Evolutionary conservation across 768 basidiomycete genomes (phyloP), one percentile per base, ranked within the genome.

Genomic region (Termitomyces sp.): DNA sequence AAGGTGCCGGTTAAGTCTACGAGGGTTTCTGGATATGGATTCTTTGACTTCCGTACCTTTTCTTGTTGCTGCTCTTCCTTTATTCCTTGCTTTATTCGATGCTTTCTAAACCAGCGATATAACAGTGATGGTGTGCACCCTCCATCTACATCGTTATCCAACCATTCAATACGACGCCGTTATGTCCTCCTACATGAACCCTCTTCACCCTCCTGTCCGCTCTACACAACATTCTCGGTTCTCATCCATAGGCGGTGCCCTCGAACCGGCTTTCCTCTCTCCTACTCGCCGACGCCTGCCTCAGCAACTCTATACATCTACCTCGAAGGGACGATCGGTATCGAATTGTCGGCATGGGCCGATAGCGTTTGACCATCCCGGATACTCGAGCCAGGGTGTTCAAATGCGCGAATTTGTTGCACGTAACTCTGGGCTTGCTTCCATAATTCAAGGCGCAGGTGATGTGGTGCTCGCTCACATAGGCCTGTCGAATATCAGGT

Each of bases 331-430:
- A 67, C 62, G 51, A 25, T 40, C 18, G 35, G 39, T 56, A 51
- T 54, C 64, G 16, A 63, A 65, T 5, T 7, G 25, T n/a, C 23
- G 15, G 15, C 64, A 70, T 13, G 59, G 53, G 0, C 61, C 73
- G 0, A 66, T 81, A 41, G 38, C 59, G 7, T 80, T 80, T 52
- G 77, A 80, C 57, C 60, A 72, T 40, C 63, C 70, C 16, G 79
- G 78, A 7, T 70, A 74, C 27, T 60, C 67, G 9, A 64, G 66
- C 23, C 74, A 78, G 27, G 80, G 80, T 4, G 67, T 81, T 25
- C 70, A 73, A 7, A 76, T 81, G 76, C 70, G 70, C 38, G 78
- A 80, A 43, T 63, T 81, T n/a, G 61, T 63, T 43, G 64, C 67
- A 12, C 68, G 77, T 27, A 62, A 65, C 13, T 58, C 64, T 45